Percentiles rank a stretch among this genome's conserved stretches.
Evolutionary conservation across 2,329 filamentous ascomycete genomes (phyloP).

Genomic region (Talaromyces sp.): DNA sequence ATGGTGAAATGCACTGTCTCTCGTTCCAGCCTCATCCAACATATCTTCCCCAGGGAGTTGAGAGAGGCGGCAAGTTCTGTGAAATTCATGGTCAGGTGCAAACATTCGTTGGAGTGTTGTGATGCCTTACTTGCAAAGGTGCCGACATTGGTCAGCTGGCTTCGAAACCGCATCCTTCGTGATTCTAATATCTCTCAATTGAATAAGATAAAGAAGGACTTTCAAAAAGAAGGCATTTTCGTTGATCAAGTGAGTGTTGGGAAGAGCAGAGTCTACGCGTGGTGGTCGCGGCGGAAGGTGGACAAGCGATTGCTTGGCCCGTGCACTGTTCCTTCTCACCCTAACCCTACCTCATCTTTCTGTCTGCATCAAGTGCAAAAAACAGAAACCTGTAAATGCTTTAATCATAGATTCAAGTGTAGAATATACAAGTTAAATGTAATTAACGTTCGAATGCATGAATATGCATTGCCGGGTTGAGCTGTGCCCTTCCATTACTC

Average conservation of each 20-base stretch:
- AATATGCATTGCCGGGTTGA: no score
- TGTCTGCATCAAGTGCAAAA: no score
- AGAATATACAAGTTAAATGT: no score
- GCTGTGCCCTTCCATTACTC: no score
- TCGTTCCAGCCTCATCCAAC: conserved; percentile 86
- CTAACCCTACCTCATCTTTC: neutral
- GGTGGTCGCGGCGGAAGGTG: neutral
- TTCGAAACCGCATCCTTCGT: conserved; percentile 51
- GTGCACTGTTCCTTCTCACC: neutral
- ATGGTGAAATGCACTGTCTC: conserved; percentile 89
- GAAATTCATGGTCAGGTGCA: conserved; percentile 11
- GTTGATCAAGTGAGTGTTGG: neutral
- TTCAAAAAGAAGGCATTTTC: neutral
- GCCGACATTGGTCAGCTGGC: conserved; percentile 50
- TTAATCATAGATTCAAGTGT: no score
- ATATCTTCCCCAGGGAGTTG: conserved; percentile 71
- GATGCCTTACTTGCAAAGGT: conserved; percentile 51
- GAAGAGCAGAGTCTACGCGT: neutral
- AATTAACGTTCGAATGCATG: no score
- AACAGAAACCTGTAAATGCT: no score
- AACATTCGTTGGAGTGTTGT: neutral
- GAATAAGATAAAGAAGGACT: neutral
- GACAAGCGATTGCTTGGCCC: conserved; percentile 1
- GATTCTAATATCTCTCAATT: neutral
- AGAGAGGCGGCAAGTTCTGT: conserved; percentile 62